Base-by-base conservation (phyloP, 805 yeast genomes). In the Ogataea kodamae region DNA sequence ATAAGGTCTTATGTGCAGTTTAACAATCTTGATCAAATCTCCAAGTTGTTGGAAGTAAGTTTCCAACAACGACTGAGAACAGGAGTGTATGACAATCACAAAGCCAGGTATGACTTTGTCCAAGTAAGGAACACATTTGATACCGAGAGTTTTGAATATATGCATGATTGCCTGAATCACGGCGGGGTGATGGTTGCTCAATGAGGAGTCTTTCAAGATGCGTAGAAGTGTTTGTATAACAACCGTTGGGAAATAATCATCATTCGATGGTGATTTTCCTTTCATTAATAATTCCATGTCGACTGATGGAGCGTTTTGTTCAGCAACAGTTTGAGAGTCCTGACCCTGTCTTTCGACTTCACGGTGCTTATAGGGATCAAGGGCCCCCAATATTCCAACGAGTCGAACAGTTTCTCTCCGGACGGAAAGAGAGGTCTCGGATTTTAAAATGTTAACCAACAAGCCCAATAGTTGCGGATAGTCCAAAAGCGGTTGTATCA, bases 311-410 rank as follows among this genome's bases (percentile, higher is more conserved):
- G 90, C 87, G 50, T 83, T 83, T 42, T 85, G 90, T 45, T 85
- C 94, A 1, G 74, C 81, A 4, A 61, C 62, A 5, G 61, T 51
- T 25, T 53, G 51, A 5, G 61, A 54, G 21, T 58, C 61, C 27
- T 55, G 56, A 4, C 58, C 59, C 22, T 43, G 46, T 37, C 85
- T 79, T 54, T 89, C 97, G 7, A 89, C 85, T 48, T 87, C 96
- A 36, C 96, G 76, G 48, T 88, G 94, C 53, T 86, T 89, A 55
- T 90, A 92, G 1, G 99, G 99, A 59, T 92, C 98, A 29, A 92
- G 65, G 0, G 98, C 98, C 43, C 99, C 99, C 25, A 92, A 64
- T 20, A 89, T 88, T 53, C 99, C 99, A 37, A 92, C 65, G 15
- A 92, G 61, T 44, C 90, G 72, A 1, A 92, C 95, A 0, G 96